These are phyloP conservation scores for Lyophyllum decastes DNA, from an alignment of 768 basidiomycete species.

Conservation along the genomic window DNA sequence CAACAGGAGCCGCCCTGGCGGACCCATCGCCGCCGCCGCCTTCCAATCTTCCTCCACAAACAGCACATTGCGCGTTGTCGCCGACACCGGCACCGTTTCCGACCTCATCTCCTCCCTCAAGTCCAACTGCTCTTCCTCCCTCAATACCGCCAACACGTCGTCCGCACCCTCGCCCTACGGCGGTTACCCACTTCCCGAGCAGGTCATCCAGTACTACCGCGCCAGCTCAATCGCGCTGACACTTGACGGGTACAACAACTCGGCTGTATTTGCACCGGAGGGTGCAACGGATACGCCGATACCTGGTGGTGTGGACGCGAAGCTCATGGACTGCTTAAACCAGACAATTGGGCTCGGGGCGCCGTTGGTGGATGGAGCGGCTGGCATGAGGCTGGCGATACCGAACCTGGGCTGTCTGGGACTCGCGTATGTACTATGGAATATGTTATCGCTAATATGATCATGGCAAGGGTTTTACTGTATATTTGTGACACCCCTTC, in stretches of 20 bases:
- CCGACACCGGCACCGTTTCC: slow-evolving; percentile 1
- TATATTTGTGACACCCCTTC: no score
- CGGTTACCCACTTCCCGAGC: slow-evolving; percentile 44
- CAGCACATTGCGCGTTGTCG: slow-evolving; percentile 7
- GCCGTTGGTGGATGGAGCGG: no score
- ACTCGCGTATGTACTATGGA: no score
- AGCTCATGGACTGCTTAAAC: no score
- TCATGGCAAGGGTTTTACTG: no score
- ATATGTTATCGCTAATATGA: no score
- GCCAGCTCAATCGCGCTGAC: slow-evolving; percentile 62
- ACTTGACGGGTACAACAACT: slow-evolving; percentile 69
- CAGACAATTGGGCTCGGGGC: no score
- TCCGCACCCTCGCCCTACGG: background rate
- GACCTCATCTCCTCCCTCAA: background rate
- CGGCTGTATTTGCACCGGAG: no score
- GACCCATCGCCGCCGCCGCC: background rate
- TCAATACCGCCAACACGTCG: background rate
- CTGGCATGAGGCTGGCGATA: no score
- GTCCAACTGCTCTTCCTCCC: background rate
- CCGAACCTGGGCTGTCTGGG: no score
- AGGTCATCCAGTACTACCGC: slow-evolving; percentile 68
- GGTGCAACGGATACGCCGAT: no score
- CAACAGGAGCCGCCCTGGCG: slow-evolving; percentile 11
- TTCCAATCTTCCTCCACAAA: slow-evolving; percentile 1
- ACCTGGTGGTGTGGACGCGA: no score